phyloP scores from a whole-genome alignment of 2,329 filamentous ascomycete species.

The Aphanoascus verrucosus region DNA sequence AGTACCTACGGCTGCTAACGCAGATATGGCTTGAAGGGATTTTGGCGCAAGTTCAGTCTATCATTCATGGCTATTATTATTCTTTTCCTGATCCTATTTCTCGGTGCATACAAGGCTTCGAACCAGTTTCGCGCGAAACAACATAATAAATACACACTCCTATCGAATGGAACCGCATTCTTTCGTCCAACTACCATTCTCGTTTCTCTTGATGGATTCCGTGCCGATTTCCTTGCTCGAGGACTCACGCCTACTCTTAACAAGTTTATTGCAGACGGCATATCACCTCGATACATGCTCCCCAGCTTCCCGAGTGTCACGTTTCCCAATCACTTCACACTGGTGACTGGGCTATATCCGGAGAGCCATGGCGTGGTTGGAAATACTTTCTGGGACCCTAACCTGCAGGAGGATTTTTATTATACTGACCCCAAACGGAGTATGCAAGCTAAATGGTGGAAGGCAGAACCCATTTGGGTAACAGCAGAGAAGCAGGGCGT shows the following conservation, averaged over 20 bases:
- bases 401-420: conserved; percentile 66
- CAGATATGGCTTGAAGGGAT: conserved; percentile 14
- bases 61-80: conserved; percentile 39
- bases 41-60: conserved; percentile 27
- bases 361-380: conserved; percentile 88
- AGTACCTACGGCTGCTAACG: neutral
- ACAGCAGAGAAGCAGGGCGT: conserved; percentile 77
- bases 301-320: conserved; percentile 94
- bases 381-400: conserved; percentile 88
- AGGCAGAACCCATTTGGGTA: conserved; percentile 84
- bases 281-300: conserved; percentile 84
- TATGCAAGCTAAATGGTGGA: conserved; percentile 87
- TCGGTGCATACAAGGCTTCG: conserved; percentile 49
- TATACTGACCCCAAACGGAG: conserved; percentile 69
- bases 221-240: conserved; percentile 80
- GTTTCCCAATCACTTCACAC: conserved; percentile 90
- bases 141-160: conserved; percentile 19
- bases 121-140: conserved; percentile 25
- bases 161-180: conserved; percentile 72
- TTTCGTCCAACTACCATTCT: conserved; percentile 89
- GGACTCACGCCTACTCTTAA: conserved; percentile 73
- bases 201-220: conserved; percentile 89
- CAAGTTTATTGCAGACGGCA: conserved; percentile 66
- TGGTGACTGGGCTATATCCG: conserved; percentile 84
- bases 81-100: conserved; percentile 46